A percentile compares a stretch with the other conserved stretches of the same genome.
These are phyloP conservation scores for Microstegium vimineum DNA, from an alignment of 176 grass and related monocot genomes.

Conservation along the genomic window DNA sequence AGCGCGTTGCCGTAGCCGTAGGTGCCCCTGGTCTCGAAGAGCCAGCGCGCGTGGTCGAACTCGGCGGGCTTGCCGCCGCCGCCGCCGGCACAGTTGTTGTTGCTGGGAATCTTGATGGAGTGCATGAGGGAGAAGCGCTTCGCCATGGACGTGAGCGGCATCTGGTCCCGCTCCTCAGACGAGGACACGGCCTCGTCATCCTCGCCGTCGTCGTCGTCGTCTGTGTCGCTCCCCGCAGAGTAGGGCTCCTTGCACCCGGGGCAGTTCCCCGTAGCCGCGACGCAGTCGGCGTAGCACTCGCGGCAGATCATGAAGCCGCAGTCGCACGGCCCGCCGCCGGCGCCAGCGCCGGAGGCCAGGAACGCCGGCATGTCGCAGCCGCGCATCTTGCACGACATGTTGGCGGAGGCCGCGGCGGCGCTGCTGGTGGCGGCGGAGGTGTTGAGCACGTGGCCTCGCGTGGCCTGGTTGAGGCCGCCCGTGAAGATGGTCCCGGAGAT, in stretches of 20 bases:
- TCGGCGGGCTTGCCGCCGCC: conserved; percentile 48
- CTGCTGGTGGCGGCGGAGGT: not conserved
- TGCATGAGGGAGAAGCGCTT: conserved; percentile 64
- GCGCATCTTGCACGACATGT: conserved; percentile 67
- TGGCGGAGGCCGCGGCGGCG: conserved; percentile 34
- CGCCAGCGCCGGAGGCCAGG: conserved; percentile 24
- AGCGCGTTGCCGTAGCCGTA: conserved; percentile 94
- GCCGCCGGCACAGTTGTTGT: not conserved
- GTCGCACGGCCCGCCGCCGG: conserved; percentile 45
- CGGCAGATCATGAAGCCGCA: conserved; percentile 88
- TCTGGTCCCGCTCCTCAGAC: conserved; percentile 42
- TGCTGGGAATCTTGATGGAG: conserved; percentile 59
- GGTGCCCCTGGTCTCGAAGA: conserved; percentile 97
- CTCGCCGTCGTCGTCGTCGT: conserved; percentile 44
- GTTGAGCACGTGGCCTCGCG: conserved; percentile 69
- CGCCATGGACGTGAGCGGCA: conserved; percentile 71
- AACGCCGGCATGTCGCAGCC: conserved; percentile 74
- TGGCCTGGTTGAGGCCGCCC: conserved; percentile 81
- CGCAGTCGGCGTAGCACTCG: conserved; percentile 80
- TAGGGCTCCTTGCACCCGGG: conserved; percentile 88
- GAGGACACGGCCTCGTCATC: conserved; percentile 50
- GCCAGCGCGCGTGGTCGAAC: conserved; percentile 87
- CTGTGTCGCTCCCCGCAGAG: conserved; percentile 24
- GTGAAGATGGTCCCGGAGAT: conserved; percentile 91
- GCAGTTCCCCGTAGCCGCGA: conserved; percentile 44